Percentiles rank a stretch among this genome's conserved stretches.
These are phyloP conservation scores for Claviceps quebecensis DNA, from an alignment of 2,329 filamentous ascomycete species.

Conservation along the genomic window DNA sequence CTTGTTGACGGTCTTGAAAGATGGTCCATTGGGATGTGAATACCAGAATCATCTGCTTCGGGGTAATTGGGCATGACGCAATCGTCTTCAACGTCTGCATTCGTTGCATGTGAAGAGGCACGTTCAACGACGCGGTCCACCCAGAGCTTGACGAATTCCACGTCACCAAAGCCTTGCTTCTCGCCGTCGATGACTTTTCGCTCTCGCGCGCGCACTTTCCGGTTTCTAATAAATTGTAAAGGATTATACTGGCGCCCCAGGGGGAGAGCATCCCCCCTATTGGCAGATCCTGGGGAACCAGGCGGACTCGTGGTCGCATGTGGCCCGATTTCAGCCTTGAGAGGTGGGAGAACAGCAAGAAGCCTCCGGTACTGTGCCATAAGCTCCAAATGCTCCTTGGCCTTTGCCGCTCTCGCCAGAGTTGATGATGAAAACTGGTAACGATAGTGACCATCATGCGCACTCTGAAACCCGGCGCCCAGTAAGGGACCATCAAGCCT, in stretches of 20 bases:
- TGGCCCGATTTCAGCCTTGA: slow-evolving; percentile 35
- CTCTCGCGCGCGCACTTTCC: slow-evolving; percentile 70
- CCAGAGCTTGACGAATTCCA: slow-evolving; percentile 60
- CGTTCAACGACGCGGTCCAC: slow-evolving; percentile 47
- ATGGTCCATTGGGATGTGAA: slow-evolving; percentile 27
- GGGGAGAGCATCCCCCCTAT: slow-evolving; percentile 18
- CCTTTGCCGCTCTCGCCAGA: slow-evolving; percentile 67
- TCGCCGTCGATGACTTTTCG: slow-evolving; percentile 61
- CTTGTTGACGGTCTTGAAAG: slow-evolving; percentile 38
- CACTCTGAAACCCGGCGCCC: slow-evolving; percentile 29
- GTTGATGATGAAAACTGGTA: slow-evolving; percentile 69
- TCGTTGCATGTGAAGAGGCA: slow-evolving; percentile 14
- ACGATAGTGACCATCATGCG: slow-evolving; percentile 32
- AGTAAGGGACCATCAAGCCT: slow-evolving; percentile 32
- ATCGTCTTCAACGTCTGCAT: slow-evolving; percentile 11
- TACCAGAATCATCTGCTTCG: slow-evolving; percentile 28
- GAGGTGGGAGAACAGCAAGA: slow-evolving; percentile 62
- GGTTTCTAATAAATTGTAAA: slow-evolving; percentile 81
- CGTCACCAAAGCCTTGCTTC: slow-evolving; percentile 62
- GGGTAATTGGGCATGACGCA: slow-evolving; percentile 30
- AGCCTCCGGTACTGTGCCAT: slow-evolving; percentile 72
- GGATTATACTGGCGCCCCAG: slow-evolving; percentile 74
- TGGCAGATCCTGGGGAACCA: slow-evolving; percentile 21
- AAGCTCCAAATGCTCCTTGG: slow-evolving; percentile 72
- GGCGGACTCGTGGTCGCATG: slow-evolving; percentile 27